phyloP scores from a whole-genome alignment of 768 basidiomycete genomes.

The Erythrobasidium yunnanense region DNA sequence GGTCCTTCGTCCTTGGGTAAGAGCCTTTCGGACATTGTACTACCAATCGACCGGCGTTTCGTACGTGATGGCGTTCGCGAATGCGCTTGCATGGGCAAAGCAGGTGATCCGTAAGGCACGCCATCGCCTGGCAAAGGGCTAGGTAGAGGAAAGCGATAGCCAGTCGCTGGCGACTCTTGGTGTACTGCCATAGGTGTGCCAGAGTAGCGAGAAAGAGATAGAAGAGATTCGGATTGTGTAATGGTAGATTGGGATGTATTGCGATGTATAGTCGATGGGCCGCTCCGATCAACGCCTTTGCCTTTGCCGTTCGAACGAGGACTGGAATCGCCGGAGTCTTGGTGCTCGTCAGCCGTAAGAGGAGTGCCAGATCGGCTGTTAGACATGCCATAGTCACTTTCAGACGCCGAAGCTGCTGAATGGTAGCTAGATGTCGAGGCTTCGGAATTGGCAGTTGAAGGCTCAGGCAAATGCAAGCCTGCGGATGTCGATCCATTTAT shows the following conservation, averaged over 20 bases:
- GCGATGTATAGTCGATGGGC: not conserved
- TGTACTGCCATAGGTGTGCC: not conserved
- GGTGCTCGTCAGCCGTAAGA: conserved; percentile 22
- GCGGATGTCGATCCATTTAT: not conserved
- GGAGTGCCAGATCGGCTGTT: conserved; percentile 4
- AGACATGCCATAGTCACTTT: conserved; percentile 4
- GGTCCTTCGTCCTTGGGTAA: conserved; percentile 23
- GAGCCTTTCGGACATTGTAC: conserved; percentile 48
- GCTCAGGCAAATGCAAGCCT: not conserved
- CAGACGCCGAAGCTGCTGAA: conserved; percentile 25
- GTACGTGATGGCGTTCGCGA: conserved; percentile 84
- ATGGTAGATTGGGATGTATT: conserved; percentile 16
- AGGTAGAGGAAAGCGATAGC: conserved; percentile 9
- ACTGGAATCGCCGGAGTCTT: conserved; percentile 1
- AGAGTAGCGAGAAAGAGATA: not conserved
- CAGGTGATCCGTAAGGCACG: conserved; percentile 46
- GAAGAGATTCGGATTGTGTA: conserved; percentile 24
- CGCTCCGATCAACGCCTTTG: not conserved
- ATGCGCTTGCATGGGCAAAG: conserved; percentile 47
- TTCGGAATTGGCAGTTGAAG: conserved; percentile 5
- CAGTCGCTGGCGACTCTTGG: not conserved
- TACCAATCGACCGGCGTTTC: conserved; percentile 89
- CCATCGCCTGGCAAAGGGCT: not conserved
- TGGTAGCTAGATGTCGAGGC: conserved; percentile 26
- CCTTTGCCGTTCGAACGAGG: not conserved